Evolutionary conservation across 805 yeast species (phyloP).

Genomic region (Hanseniaspora clermontiae): DNA sequence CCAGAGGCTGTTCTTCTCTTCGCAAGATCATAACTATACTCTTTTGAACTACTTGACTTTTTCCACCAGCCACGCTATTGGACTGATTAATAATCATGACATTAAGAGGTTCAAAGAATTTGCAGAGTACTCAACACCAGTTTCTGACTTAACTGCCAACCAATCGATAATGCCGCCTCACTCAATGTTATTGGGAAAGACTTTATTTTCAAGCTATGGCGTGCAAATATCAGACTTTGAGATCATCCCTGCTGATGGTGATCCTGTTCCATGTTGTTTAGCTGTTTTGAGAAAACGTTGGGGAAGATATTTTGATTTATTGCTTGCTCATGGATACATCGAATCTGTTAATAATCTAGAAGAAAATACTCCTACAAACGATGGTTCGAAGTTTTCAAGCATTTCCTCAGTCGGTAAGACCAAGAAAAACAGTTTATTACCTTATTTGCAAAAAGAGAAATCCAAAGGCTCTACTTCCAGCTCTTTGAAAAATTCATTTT

Average conservation of each 20-base stretch:
- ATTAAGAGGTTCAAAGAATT: conserved; percentile 44
- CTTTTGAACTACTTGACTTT: conserved; percentile 4
- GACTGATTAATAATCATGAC: neutral
- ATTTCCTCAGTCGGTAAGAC: conserved; percentile 4
- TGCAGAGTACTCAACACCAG: conserved; percentile 64
- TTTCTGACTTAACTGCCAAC: conserved; percentile 50
- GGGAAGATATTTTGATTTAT: conserved; percentile 57
- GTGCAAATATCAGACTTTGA: conserved; percentile 58
- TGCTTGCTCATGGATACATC: conserved; percentile 53
- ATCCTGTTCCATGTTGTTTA: conserved; percentile 49
- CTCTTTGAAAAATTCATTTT: conserved; percentile 4
- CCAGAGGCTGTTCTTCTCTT: conserved; percentile 4
- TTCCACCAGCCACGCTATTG: conserved; percentile 15
- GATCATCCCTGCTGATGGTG: conserved; percentile 57
- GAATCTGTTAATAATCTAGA: conserved; percentile 34
- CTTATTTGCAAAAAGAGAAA: conserved; percentile 1
- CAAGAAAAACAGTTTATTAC: neutral
- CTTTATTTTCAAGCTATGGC: conserved; percentile 57
- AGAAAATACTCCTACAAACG: neutral
- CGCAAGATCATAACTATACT: conserved; percentile 12
- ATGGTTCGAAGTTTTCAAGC: conserved; percentile 11
- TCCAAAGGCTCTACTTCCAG: neutral
- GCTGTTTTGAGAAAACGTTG: conserved; percentile 56
- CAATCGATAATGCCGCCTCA: conserved; percentile 62
- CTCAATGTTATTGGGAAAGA: conserved; percentile 66